Conservation (phyloP, 129 eudicot genomes). For the Chrysanthemum lavandulifolium region DNA sequence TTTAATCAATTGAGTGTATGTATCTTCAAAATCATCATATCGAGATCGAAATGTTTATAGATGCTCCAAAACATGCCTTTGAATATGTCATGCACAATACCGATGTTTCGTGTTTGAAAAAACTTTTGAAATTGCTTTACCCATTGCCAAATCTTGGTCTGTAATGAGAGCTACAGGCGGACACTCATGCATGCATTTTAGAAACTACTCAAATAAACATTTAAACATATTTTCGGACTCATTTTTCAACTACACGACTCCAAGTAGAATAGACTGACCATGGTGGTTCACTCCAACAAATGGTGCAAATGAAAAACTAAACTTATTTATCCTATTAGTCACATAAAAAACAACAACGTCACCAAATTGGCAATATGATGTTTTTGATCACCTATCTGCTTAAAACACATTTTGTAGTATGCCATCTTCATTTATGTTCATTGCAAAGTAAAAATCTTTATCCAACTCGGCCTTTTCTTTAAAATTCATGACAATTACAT, state of each 20-base stretch:
- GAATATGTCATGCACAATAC: not conserved
- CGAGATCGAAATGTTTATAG: no score
- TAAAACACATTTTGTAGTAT: not conserved
- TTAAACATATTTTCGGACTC: not conserved
- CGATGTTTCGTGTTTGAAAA: not conserved
- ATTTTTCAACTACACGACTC: not conserved
- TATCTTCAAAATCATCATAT: no score
- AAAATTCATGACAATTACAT: no score
- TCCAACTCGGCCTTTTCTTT: not conserved
- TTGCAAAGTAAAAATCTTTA: not conserved
- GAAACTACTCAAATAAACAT: not conserved
- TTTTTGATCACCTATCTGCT: not conserved
- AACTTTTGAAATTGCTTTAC: slow-evolving; percentile 1
- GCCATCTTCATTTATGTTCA: not conserved
- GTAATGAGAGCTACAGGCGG: not conserved
- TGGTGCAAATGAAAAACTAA: no score
- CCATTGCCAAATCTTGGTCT: not conserved
- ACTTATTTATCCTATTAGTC: no score
- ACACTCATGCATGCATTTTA: not conserved
- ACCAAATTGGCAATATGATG: not conserved
- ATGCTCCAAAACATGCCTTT: no score
- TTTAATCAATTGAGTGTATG: no score
- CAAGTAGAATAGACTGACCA: not conserved
- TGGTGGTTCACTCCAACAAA: not conserved
- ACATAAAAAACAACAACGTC: no score